Evolutionary conservation across 164 flowering plant genomes (phyloP).

Genomic region (Kalanchoe fedtschenkoi): DNA sequence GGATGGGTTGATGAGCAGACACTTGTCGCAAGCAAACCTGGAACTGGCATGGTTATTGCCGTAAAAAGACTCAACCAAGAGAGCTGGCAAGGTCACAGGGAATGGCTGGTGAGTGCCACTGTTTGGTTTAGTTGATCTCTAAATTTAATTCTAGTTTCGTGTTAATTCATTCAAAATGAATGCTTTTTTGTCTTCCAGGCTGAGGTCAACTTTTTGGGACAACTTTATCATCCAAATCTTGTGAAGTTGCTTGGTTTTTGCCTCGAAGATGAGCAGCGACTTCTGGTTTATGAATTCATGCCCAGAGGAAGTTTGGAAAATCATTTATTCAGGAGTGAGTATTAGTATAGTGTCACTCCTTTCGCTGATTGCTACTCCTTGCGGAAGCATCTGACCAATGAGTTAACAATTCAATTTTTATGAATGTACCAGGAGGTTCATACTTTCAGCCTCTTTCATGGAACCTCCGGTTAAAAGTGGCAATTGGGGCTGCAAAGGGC

Average conservation of each 20-base stretch:
- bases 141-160: too few species aligned
- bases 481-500: slow-evolving; percentile 74
- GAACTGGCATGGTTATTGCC: slow-evolving; percentile 9
- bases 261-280: slow-evolving; percentile 70
- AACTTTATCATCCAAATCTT: slow-evolving; percentile 64
- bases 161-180: too few species aligned
- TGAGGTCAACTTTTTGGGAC: slow-evolving; percentile 75
- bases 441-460: slow-evolving; percentile 64
- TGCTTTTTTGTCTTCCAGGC: slow-evolving; percentile 26
- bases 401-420: neutral
- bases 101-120: slow-evolving; percentile 12
- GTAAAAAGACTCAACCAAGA: slow-evolving; percentile 11
- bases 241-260: slow-evolving; percentile 72
- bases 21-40: slow-evolving; percentile 8
- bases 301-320: slow-evolving; percentile 82
- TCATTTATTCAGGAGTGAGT: slow-evolving; percentile 76
- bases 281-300: slow-evolving; percentile 78
- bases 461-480: slow-evolving; percentile 59
- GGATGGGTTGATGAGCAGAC: slow-evolving; percentile 8
- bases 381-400: neutral
- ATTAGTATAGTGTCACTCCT: neutral
- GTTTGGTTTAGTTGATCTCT: too few species aligned
- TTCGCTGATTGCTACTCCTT: neutral
- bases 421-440: slow-evolving; percentile 35
- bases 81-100: slow-evolving; percentile 8